These are phyloP conservation scores for Russula brevipes DNA, from an alignment of 768 basidiomycete species.

Conservation along the genomic window DNA sequence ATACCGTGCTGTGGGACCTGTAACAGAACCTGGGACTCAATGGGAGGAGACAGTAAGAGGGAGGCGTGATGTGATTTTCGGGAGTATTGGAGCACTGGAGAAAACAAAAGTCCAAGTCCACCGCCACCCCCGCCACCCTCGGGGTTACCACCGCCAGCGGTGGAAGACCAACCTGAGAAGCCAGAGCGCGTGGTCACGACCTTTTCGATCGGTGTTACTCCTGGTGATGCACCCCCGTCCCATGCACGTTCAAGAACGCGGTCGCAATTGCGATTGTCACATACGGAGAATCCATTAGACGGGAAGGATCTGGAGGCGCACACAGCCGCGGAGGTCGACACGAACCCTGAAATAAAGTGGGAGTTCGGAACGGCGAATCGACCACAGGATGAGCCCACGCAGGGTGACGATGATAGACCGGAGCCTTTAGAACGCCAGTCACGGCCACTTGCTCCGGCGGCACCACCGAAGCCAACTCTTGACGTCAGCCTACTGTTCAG, in stretches of 20 bases:
- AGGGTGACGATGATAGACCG: slow-evolving; percentile 7
- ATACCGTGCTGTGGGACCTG: slow-evolving; percentile 31
- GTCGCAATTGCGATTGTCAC: slow-evolving; percentile 24
- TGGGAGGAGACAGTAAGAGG: slow-evolving; percentile 12
- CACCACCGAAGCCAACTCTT: slow-evolving; percentile 6
- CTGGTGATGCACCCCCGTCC: slow-evolving; percentile 33
- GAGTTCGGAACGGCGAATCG: slow-evolving; percentile 49
- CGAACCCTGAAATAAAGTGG: slow-evolving; percentile 41
- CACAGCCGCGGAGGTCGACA: slow-evolving; percentile 24
- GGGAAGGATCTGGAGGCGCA: slow-evolving; percentile 1
- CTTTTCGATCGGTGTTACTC: slow-evolving; percentile 45
- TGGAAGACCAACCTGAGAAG: slow-evolving; percentile 12
- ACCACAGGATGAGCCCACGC: slow-evolving; percentile 9
- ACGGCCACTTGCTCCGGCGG: not conserved
- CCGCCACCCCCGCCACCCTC: slow-evolving; percentile 8
- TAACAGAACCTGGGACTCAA: slow-evolving; percentile 5
- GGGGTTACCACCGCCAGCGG: slow-evolving; percentile 4
- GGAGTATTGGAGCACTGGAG: slow-evolving; percentile 20
- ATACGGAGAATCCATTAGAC: not conserved
- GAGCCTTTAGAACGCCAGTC: not conserved
- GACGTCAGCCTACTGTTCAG: slow-evolving; percentile 20
- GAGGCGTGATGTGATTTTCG: slow-evolving; percentile 22
- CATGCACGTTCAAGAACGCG: slow-evolving; percentile 33
- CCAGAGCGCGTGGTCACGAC: slow-evolving; percentile 33
- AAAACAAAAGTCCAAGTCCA: slow-evolving; percentile 28